phyloP scores from a whole-genome alignment of 163 green algal species.

The Coccomyxa subellipsoidea region DNA sequence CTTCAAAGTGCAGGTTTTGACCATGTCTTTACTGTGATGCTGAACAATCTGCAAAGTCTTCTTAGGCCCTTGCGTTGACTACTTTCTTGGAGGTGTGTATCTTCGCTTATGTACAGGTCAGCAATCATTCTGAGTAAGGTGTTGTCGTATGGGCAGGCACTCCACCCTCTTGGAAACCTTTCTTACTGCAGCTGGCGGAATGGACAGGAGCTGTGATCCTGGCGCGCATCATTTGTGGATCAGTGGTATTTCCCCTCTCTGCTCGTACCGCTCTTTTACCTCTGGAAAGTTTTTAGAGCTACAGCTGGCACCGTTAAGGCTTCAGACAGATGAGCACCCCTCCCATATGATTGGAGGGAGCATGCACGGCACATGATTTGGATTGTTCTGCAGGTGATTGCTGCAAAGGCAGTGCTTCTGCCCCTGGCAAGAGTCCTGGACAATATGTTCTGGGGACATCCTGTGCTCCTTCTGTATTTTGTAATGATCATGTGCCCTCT shows the following conservation, averaged over 20 bases:
- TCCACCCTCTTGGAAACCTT: slow-evolving; percentile 26
- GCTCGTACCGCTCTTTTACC: too few relatives aligned
- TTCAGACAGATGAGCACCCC: too few relatives aligned
- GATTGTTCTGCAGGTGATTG: slow-evolving; percentile 19
- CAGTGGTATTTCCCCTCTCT: slow-evolving; percentile 19
- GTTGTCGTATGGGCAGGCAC: slow-evolving; percentile 20
- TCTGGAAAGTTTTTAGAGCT: too few relatives aligned
- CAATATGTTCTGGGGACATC: slow-evolving; percentile 38
- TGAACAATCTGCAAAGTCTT: too few relatives aligned
- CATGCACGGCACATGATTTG: too few relatives aligned
- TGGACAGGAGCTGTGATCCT: slow-evolving; percentile 39
- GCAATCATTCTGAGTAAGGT: not conserved
- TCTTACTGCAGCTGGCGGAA: slow-evolving; percentile 39
- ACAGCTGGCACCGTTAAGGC: too few relatives aligned
- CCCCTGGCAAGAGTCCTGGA: slow-evolving; percentile 40
- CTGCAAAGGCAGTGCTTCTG: slow-evolving; percentile 13
- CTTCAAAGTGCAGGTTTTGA: not conserved
- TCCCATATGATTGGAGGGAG: too few relatives aligned
- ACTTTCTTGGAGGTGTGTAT: too few relatives aligned
- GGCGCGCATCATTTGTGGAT: slow-evolving; percentile 33
- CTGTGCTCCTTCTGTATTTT: slow-evolving; percentile 41
- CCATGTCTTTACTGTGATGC: not conserved
- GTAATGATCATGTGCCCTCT: slow-evolving; percentile 64
- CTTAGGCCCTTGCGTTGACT: too few relatives aligned
- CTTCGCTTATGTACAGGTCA: not conserved